A percentile compares a stretch with the other conserved stretches of the same genome.
These are phyloP conservation scores for Penicillium subrubescens DNA, from an alignment of 495 filamentous ascomycete species.

Conservation along the genomic window DNA sequence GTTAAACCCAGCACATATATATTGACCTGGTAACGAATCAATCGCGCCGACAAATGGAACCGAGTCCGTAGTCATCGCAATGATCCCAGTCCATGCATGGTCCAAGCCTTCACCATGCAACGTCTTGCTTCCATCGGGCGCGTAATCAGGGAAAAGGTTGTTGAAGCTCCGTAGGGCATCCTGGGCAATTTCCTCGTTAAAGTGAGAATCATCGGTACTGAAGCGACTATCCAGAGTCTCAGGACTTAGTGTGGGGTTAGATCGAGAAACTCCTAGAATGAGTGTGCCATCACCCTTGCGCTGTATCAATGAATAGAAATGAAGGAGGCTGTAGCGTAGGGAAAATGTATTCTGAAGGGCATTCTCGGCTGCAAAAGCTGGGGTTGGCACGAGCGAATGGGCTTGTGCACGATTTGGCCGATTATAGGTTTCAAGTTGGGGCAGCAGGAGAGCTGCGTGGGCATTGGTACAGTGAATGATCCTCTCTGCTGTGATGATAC, in stretches of 20 bases:
- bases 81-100: constrained; percentile 38
- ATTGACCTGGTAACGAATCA: constrained; percentile 30
- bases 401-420: constrained; percentile 34
- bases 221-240: constrained; percentile 25
- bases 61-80: constrained; percentile 37
- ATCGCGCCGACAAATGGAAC: constrained; percentile 36
- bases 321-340: constrained; percentile 32
- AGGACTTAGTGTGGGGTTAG: constrained; percentile 27
- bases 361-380: constrained; percentile 18
- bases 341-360: constrained; percentile 29
- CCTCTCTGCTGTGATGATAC: constrained; percentile 23
- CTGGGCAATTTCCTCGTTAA: constrained; percentile 29
- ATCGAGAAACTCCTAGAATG: constrained; percentile 32
- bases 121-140: background rate
- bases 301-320: constrained; percentile 37
- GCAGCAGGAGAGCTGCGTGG: constrained; percentile 31
- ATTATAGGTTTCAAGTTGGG: constrained; percentile 25
- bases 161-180: constrained; percentile 29
- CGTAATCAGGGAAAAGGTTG: constrained; percentile 24
- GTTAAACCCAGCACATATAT: constrained; percentile 39
- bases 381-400: constrained; percentile 29
- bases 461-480: constrained; percentile 39
- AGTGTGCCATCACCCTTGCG: constrained; percentile 30
- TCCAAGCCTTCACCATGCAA: constrained; percentile 34
- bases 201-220: constrained; percentile 30